A percentile compares a stretch with the other conserved stretches of the same genome.
Conservation (phyloP, 2,329 filamentous ascomycete genomes). For the Clathrospora elynae region DNA sequence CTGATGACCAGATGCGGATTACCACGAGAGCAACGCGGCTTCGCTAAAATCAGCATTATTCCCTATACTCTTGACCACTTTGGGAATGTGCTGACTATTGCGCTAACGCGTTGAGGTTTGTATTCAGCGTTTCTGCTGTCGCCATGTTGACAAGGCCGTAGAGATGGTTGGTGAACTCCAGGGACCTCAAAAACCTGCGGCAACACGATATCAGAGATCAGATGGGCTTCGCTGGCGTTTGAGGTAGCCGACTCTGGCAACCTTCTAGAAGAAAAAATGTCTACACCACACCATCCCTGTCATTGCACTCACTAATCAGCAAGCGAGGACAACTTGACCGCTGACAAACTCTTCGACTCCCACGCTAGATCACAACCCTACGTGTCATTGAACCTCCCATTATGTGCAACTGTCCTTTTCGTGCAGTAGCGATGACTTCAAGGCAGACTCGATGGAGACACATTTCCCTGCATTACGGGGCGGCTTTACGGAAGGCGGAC, state of each 20-base stretch:
- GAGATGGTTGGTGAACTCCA: neutral
- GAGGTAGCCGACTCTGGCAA: slow-evolving; percentile 23
- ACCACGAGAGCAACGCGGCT: neutral
- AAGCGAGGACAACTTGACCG: slow-evolving; percentile 26
- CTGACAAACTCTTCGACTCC: slow-evolving; percentile 39
- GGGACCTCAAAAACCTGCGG: neutral
- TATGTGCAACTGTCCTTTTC: slow-evolving; percentile 14
- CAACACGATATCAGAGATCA: slow-evolving; percentile 3
- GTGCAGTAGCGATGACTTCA: slow-evolving; percentile 31
- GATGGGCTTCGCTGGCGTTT: neutral
- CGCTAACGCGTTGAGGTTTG: neutral
- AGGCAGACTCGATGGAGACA: slow-evolving; percentile 20
- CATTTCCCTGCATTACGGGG: slow-evolving; percentile 15
- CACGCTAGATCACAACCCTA: slow-evolving; percentile 12
- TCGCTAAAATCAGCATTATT: neutral
- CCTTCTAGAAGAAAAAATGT: slow-evolving; percentile 29
- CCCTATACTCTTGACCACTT: neutral
- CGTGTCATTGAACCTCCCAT: slow-evolving; percentile 26
- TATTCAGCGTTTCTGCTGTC: neutral
- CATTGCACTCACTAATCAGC: slow-evolving; percentile 25
- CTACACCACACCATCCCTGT: slow-evolving; percentile 14
- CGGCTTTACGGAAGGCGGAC: slow-evolving; percentile 13
- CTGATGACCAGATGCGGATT: slow-evolving; percentile 9
- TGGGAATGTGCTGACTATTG: too few species aligned
- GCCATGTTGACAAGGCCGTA: neutral